A percentile compares a stretch with the other conserved stretches of the same genome.
Evolutionary conservation across 306 rosid species (phyloP).

Genomic region (Quercus cerris): DNA sequence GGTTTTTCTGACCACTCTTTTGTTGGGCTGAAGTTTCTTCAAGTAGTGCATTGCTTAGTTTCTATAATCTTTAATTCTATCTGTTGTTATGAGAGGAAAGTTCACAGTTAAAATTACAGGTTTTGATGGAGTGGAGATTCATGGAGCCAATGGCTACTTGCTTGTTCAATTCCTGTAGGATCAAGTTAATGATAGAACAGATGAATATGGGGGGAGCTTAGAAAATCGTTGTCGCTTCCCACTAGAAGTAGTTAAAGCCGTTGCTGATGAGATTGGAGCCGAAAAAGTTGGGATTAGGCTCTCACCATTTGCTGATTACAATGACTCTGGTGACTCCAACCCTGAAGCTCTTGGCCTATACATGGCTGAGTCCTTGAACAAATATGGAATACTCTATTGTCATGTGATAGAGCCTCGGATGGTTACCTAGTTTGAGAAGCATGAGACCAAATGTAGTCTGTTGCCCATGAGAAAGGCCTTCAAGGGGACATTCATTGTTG

Average conservation of each 20-base stretch:
- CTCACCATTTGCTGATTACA: slow-evolving; percentile 56
- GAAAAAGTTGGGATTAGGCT: slow-evolving; percentile 68
- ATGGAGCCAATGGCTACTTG: slow-evolving; percentile 50
- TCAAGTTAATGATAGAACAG: slow-evolving; percentile 41
- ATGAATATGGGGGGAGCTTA: slow-evolving; percentile 36
- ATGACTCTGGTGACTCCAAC: slow-evolving; percentile 57
- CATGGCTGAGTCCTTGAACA: slow-evolving; percentile 40
- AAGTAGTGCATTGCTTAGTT: not conserved
- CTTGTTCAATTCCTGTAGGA: slow-evolving; percentile 46
- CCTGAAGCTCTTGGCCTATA: slow-evolving; percentile 54
- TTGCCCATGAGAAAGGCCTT: slow-evolving; percentile 48
- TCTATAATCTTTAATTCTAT: too few species aligned
- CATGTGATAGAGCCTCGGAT: slow-evolving; percentile 68
- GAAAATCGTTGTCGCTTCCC: slow-evolving; percentile 72
- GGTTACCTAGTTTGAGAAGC: slow-evolving; percentile 19
- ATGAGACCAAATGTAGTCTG: slow-evolving; percentile 23
- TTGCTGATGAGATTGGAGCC: slow-evolving; percentile 51
- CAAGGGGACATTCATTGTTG: slow-evolving; percentile 52
- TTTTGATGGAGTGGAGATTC: slow-evolving; percentile 57
- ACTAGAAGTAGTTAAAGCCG: slow-evolving; percentile 41
- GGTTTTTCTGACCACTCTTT: not conserved
- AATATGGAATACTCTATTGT: slow-evolving; percentile 46
- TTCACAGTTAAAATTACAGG: slow-evolving; percentile 7
- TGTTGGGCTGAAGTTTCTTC: not conserved
- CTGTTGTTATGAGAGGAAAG: too few species aligned